Evolutionary conservation across 148 eudicot genomes (phyloP).

Genomic region (Amaranthus palmeri): DNA sequence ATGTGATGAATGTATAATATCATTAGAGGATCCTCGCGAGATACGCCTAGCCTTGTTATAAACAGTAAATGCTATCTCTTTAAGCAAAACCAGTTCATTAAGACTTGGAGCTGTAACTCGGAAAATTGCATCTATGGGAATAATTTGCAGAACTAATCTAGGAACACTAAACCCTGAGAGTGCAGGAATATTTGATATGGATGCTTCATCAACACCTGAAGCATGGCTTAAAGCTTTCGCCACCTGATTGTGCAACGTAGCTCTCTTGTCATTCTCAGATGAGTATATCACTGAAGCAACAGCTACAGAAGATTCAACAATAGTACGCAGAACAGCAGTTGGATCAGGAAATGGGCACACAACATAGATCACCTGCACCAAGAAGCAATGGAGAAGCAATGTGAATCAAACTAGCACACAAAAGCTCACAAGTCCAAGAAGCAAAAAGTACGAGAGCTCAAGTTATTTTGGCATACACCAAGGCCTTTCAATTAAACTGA

Average conservation of each 20-base stretch:
- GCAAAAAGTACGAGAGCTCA: background rate
- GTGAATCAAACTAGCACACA: slow-evolving; percentile 8
- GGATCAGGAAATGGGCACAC: slow-evolving; percentile 99
- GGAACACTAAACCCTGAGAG: slow-evolving; percentile 92
- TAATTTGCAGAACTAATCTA: slow-evolving; percentile 79
- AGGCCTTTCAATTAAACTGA: background rate
- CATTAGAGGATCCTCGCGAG: slow-evolving; percentile 56
- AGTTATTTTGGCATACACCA: background rate
- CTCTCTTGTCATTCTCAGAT: slow-evolving; percentile 80
- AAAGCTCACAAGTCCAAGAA: slow-evolving; percentile 2
- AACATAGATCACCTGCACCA: slow-evolving; percentile 82
- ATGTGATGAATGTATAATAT: slow-evolving; percentile 44
- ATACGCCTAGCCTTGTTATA: slow-evolving; percentile 92
- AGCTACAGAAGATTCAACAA: slow-evolving; percentile 75
- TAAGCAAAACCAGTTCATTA: slow-evolving; percentile 67
- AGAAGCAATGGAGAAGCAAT: slow-evolving; percentile 9
- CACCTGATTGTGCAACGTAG: slow-evolving; percentile 66
- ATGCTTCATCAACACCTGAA: slow-evolving; percentile 81
- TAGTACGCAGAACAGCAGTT: slow-evolving; percentile 71
- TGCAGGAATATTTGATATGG: slow-evolving; percentile 67
- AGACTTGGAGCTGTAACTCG: slow-evolving; percentile 81
- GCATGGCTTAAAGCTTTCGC: slow-evolving; percentile 81
- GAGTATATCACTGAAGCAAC: slow-evolving; percentile 64
- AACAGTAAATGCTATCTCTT: slow-evolving; percentile 94
- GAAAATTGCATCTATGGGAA: slow-evolving; percentile 82